Conservation (phyloP, 1,284 basidiomycete species). For the Schizopora paradoxa region DNA sequence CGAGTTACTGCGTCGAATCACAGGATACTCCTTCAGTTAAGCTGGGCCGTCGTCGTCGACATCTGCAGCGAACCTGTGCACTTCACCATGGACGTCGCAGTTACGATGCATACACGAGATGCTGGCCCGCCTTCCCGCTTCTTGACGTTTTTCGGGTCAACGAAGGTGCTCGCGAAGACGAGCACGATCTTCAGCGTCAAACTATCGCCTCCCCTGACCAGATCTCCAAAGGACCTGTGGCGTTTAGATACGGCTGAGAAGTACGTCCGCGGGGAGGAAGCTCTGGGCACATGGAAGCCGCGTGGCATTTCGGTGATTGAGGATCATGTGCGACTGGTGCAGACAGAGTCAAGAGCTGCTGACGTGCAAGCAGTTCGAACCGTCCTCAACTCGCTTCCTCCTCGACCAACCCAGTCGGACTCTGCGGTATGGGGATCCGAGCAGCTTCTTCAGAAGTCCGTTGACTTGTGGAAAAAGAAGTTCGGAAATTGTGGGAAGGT, state of each 20-base stretch:
- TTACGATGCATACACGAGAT: conserved; percentile 84
- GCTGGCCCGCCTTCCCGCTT: conserved; percentile 79
- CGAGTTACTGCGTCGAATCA: conserved; percentile 76
- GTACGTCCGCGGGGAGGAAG: conserved; percentile 89
- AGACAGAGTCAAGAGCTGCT: conserved; percentile 67
- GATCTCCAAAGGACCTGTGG: conserved; percentile 89
- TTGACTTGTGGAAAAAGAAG: conserved; percentile 77
- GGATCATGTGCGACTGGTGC: conserved; percentile 71
- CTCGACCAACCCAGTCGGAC: conserved; percentile 45
- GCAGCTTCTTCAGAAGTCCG: conserved; percentile 55
- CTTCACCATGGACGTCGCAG: conserved; percentile 83
- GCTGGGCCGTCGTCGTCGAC: conserved; percentile 78
- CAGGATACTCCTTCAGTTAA: conserved; percentile 74
- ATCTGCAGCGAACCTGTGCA: conserved; percentile 78
- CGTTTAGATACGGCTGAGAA: conserved; percentile 90
- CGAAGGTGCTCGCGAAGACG: conserved; percentile 68
- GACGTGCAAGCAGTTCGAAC: conserved; percentile 88
- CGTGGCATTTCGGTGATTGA: conserved; percentile 84
- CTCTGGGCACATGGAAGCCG: conserved; percentile 78
- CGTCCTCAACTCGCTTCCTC: conserved; percentile 56
- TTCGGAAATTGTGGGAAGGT: conserved; percentile 77
- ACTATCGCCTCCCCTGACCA: conserved; percentile 80
- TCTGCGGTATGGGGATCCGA: conserved; percentile 59
- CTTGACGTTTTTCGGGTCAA: conserved; percentile 69
- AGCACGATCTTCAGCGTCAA: conserved; percentile 79